Conservation (phyloP, 441 rosid genomes). For the Gossypium aridum region DNA sequence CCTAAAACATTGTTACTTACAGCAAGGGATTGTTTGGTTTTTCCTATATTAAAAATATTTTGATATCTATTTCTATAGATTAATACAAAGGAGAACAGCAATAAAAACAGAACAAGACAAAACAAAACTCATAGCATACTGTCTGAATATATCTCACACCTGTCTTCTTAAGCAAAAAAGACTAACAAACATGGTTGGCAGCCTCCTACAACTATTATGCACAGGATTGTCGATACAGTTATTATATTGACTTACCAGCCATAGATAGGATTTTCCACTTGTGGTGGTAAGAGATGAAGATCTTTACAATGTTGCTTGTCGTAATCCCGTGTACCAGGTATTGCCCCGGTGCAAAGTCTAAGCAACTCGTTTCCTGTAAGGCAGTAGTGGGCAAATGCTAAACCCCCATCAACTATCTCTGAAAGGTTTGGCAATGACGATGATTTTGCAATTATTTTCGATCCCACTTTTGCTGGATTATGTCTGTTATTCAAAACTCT, state of each 20-base stretch:
- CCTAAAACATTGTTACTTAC: not conserved
- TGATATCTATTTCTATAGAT: constrained; percentile 6
- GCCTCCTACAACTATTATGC: constrained; percentile 1
- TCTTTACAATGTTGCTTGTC: constrained; percentile 85
- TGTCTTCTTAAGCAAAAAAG: not conserved
- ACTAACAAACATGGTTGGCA: constrained; percentile 14
- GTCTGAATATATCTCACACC: not conserved
- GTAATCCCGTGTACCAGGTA: constrained; percentile 74
- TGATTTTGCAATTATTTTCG: constrained; percentile 34
- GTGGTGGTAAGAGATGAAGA: constrained; percentile 73
- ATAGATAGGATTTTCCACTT: constrained; percentile 76
- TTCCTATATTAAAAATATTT: not conserved
- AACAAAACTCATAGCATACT: constrained; percentile 8
- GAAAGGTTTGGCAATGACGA: constrained; percentile 51
- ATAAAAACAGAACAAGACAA: constrained; percentile 6
- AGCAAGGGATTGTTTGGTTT: not conserved
- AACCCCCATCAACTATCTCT: constrained; percentile 68
- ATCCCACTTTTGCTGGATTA: constrained; percentile 16
- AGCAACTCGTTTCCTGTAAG: constrained; percentile 85
- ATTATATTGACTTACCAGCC: constrained; percentile 52
- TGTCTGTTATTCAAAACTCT: constrained; percentile 33
- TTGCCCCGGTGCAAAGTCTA: constrained; percentile 74
- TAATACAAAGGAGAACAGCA: not conserved
- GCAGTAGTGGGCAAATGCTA: constrained; percentile 86
- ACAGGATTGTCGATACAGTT: not conserved